Conservation (phyloP, 768 basidiomycete genomes). For the Rhodocollybia butyracea region DNA sequence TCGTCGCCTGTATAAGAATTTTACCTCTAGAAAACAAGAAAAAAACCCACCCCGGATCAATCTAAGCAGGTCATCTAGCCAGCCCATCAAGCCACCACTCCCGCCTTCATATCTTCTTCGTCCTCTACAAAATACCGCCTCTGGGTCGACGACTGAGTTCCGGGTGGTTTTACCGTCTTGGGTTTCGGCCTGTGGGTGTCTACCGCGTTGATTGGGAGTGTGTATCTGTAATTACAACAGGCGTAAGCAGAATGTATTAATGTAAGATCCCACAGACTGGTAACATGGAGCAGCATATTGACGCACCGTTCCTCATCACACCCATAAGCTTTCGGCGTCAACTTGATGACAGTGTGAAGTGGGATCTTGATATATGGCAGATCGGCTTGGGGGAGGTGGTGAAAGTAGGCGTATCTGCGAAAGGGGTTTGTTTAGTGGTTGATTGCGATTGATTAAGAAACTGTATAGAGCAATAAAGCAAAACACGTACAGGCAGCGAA, state of each 20-base stretch:
- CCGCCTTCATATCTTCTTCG: no score
- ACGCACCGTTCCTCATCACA: slow-evolving; percentile 92
- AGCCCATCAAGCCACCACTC: no score
- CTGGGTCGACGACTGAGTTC: slow-evolving; percentile 30
- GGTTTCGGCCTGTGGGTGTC: slow-evolving; percentile 84
- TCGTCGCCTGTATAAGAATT: no score
- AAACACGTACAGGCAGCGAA: slow-evolving; percentile 66
- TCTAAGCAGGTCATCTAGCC: no score
- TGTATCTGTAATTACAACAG: no score
- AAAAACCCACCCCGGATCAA: no score
- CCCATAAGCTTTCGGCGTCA: slow-evolving; percentile 97
- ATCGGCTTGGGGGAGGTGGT: slow-evolving; percentile 86
- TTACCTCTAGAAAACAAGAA: no score
- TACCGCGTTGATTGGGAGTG: slow-evolving; percentile 88
- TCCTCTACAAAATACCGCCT: slow-evolving; percentile 42
- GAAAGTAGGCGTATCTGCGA: slow-evolving; percentile 93
- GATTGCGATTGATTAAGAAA: background rate
- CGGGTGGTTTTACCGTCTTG: slow-evolving; percentile 30
- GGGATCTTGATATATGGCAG: slow-evolving; percentile 98
- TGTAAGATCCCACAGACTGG: background rate
- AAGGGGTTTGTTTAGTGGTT: slow-evolving; percentile 22
- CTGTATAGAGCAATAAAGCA: background rate
- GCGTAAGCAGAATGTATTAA: no score
- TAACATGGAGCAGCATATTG: background rate
- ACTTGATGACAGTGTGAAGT: slow-evolving; percentile 95